Percentiles rank a stretch among this genome's conserved stretches.
Conservation (phyloP, 1,284 basidiomycete genomes). For the Mycena citricolor region DNA sequence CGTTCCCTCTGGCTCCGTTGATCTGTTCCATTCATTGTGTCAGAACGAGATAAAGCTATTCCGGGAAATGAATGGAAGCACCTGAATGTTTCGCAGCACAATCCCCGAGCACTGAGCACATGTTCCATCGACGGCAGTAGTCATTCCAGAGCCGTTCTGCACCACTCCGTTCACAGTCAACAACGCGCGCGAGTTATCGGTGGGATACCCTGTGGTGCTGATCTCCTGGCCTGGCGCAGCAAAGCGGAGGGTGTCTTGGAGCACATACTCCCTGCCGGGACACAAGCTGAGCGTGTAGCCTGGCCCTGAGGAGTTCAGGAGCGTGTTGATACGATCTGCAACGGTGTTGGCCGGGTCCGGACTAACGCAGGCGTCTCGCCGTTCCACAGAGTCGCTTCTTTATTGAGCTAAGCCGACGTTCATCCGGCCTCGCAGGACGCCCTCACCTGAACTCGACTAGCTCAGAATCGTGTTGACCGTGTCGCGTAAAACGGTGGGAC, state of each 20-base stretch:
- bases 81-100: constrained; percentile 71
- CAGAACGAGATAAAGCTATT: background rate
- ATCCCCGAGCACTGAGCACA: constrained; percentile 58
- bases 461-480: too few species aligned
- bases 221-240: constrained; percentile 73
- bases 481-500: too few species aligned
- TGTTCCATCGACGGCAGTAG: constrained; percentile 68
- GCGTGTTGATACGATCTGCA: constrained; percentile 66
- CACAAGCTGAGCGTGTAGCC: constrained; percentile 70
- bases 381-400: too few species aligned
- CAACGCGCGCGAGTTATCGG: constrained; percentile 36
- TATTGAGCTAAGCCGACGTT: background rate
- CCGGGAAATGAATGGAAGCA: constrained; percentile 27
- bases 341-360: constrained; percentile 62
- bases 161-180: constrained; percentile 54
- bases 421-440: background rate
- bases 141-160: constrained; percentile 57
- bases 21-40: constrained; percentile 52
- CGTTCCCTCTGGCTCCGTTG: constrained; percentile 60
- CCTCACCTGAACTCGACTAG: too few species aligned
- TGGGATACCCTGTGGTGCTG: constrained; percentile 73
- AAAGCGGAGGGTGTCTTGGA: constrained; percentile 66
- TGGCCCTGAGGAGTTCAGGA: constrained; percentile 62
- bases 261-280: constrained; percentile 56
- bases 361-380: constrained; percentile 31